These are phyloP conservation scores for Picochlorum sp. DNA, from an alignment of 139 green algal species.

Conservation along the genomic window DNA sequence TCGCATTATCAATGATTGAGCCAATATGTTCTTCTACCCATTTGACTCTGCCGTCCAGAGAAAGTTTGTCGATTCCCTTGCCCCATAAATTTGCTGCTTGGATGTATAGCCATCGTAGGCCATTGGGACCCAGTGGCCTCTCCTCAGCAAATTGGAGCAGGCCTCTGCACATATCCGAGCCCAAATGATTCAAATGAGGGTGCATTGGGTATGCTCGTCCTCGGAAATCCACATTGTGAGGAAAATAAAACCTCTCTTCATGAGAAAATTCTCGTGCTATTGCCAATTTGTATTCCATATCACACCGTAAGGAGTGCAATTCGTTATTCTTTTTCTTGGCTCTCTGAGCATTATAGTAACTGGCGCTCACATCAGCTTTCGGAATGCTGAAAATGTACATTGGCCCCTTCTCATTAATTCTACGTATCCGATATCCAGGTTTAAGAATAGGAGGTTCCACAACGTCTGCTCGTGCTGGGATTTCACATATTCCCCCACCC, in stretches of 20 bases:
- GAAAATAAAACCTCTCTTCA: constrained; percentile 71
- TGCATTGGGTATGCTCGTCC: constrained; percentile 94
- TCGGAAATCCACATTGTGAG: constrained; percentile 92
- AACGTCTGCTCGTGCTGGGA: constrained; percentile 13
- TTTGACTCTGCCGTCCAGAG: constrained; percentile 50
- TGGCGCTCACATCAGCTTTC: constrained; percentile 5
- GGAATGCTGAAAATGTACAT: constrained; percentile 2
- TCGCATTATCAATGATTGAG: constrained; percentile 50
- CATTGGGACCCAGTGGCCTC: constrained; percentile 57
- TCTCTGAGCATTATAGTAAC: constrained; percentile 8
- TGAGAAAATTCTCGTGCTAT: constrained; percentile 38
- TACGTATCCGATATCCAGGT: constrained; percentile 11
- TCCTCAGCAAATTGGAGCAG: constrained; percentile 76
- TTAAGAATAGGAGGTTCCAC: constrained; percentile 1
- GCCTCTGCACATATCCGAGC: constrained; percentile 71
- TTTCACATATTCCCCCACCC: constrained; percentile 27
- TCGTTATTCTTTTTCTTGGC: constrained; percentile 44
- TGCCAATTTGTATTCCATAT: constrained; percentile 46
- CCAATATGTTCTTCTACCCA: constrained; percentile 53
- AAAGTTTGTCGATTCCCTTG: constrained; percentile 73
- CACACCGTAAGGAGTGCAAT: constrained; percentile 50
- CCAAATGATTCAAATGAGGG: constrained; percentile 90
- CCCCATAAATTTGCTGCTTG: constrained; percentile 80
- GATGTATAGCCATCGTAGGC: constrained; percentile 73
- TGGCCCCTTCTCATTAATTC: neutral